phyloP scores from a whole-genome alignment of 495 filamentous ascomycete species.

The Talaromyces ruber region DNA sequence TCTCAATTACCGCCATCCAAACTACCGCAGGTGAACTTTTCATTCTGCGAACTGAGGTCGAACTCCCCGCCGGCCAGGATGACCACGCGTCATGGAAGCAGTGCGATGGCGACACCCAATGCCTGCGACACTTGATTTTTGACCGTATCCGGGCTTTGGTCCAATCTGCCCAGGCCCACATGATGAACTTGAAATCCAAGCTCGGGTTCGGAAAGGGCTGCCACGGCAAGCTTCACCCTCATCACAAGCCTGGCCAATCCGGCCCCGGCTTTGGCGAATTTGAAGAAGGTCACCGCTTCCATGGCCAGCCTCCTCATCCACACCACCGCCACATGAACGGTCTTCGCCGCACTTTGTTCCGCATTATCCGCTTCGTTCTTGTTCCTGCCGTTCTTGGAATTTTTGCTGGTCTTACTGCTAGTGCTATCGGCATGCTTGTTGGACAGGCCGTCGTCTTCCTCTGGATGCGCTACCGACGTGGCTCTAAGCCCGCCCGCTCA shows the following conservation, averaged over 20 bases:
- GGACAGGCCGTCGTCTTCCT: conserved; percentile 42
- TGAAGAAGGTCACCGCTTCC: conserved; percentile 11
- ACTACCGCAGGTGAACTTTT: conserved; percentile 25
- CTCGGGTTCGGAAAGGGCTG: conserved; percentile 19
- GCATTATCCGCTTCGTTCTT: conserved; percentile 40
- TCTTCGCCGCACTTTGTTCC: conserved; percentile 34
- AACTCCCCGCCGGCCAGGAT: conserved; percentile 20
- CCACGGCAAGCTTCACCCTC: conserved; percentile 14
- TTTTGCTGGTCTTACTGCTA: conserved; percentile 39
- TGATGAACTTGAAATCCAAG: conserved; percentile 23
- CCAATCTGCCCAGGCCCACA: conserved; percentile 28
- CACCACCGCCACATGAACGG: conserved; percentile 23
- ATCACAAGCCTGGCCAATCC: conserved; percentile 11
- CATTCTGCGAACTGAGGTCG: conserved; percentile 28
- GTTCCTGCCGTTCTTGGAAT: conserved; percentile 39
- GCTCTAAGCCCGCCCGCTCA: conserved; percentile 16
- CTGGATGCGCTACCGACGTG: conserved; percentile 38
- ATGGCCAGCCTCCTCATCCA: conserved; percentile 16
- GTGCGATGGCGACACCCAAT: conserved; percentile 31
- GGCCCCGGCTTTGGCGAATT: neutral
- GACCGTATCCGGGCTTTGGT: conserved; percentile 30
- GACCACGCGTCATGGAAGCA: conserved; percentile 30
- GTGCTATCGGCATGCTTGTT: conserved; percentile 45
- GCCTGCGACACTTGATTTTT: conserved; percentile 29
- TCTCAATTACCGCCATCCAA: conserved; percentile 35